These are phyloP conservation scores for Blastobotrys peoriensis DNA, from an alignment of 805 yeast species.

Conservation along the genomic window DNA sequence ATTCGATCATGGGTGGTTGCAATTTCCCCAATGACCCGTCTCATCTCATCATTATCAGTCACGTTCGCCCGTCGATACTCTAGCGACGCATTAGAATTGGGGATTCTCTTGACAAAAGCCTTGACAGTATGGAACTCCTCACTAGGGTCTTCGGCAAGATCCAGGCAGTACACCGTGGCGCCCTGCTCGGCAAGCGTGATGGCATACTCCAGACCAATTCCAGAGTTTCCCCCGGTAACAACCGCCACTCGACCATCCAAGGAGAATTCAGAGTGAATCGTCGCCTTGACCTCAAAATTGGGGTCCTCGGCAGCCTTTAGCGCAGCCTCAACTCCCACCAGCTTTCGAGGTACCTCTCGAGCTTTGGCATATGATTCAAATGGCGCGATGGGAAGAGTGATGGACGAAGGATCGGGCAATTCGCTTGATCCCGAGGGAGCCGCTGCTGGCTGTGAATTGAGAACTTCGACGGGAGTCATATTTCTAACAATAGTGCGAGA, in stretches of 20 bases:
- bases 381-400: conserved; percentile 20
- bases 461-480: not conserved
- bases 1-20: conserved; percentile 48
- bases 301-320: conserved; percentile 22
- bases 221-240: conserved; percentile 41
- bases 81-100: conserved; percentile 31
- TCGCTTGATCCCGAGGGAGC: not conserved
- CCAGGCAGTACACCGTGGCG: conserved; percentile 36
- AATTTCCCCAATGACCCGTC: conserved; percentile 40
- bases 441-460: not conserved
- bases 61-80: conserved; percentile 45
- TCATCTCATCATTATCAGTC: conserved; percentile 35
- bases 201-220: conserved; percentile 40
- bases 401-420: not conserved
- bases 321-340: conserved; percentile 27
- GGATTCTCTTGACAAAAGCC: conserved; percentile 21
- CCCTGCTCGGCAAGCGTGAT: conserved; percentile 40
- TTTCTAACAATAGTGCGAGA: too few species aligned
- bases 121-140: conserved; percentile 23
- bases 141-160: conserved; percentile 23
- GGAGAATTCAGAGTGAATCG: conserved; percentile 35
- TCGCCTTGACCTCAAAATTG: conserved; percentile 18
- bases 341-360: conserved; percentile 22
- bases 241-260: conserved; percentile 38
- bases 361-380: conserved; percentile 20